A percentile compares a stretch with the other conserved stretches of the same genome.
These are phyloP conservation scores for Bullera alba DNA, from an alignment of 768 basidiomycete genomes.

Conservation along the genomic window DNA sequence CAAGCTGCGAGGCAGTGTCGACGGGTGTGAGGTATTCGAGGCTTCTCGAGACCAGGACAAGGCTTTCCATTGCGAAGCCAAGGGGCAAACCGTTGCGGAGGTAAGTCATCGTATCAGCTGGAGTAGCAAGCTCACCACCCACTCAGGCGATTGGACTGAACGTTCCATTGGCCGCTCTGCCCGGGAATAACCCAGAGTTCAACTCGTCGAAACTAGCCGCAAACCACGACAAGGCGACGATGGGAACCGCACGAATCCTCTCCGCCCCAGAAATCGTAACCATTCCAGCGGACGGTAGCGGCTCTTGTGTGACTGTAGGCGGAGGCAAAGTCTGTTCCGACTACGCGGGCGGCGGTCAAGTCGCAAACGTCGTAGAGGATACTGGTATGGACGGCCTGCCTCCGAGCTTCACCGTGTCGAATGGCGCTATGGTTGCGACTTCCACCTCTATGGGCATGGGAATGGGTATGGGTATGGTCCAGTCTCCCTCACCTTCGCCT, in stretches of 20 bases:
- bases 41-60: background rate
- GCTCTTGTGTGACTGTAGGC: conserved; percentile 3
- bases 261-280: conserved; percentile 11
- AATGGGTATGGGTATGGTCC: too few relatives aligned
- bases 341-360: conserved; percentile 11
- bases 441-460: too few relatives aligned
- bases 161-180: conserved; percentile 5
- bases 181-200: conserved; percentile 22
- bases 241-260: conserved; percentile 13
- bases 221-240: conserved; percentile 6
- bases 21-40: conserved; percentile 7
- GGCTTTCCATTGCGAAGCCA: conserved; percentile 4
- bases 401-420: background rate
- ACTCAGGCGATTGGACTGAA: conserved; percentile 7
- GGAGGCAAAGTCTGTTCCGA: conserved; percentile 6
- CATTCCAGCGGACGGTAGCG: conserved; percentile 6
- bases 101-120: conserved; percentile 10
- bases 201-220: conserved; percentile 16
- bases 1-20: background rate
- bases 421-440: background rate
- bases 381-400: background rate
- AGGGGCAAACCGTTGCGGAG: conserved; percentile 21
- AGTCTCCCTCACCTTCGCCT: too few relatives aligned
- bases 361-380: background rate
- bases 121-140: background rate